Evolutionary conservation across 495 filamentous ascomycete genomes (phyloP), one percentile per base, ranked within the genome.

Genomic region (Aspergillus leporis): DNA sequence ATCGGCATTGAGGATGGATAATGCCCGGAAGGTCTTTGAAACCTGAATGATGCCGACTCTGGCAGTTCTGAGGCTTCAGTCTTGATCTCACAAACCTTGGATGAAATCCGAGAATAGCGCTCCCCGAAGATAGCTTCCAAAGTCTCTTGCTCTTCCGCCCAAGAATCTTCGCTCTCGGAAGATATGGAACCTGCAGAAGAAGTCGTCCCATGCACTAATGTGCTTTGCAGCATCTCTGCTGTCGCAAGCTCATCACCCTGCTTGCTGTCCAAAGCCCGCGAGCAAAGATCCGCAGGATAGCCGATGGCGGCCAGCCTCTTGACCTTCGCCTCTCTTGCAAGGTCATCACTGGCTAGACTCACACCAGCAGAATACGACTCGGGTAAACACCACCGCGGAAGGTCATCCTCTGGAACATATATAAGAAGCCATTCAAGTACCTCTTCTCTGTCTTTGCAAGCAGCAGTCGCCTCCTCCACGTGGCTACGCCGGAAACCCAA

Each of bases 331-430:
- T 97, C 92, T 63, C 81, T 84, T 62, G 85, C 86, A 47, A 97
- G 68, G 73, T 97, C 89, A 8, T 84, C 86, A 41, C 87, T 86
- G 1, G 85, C 92, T 58, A 98, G 86, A 47, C 85, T 90, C 50
- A 98, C 85, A 16, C 94, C 94, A 10, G 92, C 92, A 1, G 85
- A 84, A 66, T 98, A 98, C 43, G 84, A 86, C 72, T 94, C 93
- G 4, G 95, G 95, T 23, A 98, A 77, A 69, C 90, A 88, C 91
- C 93, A 96, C 18, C 80, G 70, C 0, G 94, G 94, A 2, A 97
- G 74, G 70, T 98, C 94, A 70, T 98, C 95, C 71, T 98, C 94
- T 3, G 94, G 95, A 19, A 98, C 90, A 72, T 98, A 93, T 31
- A 98, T 89, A 21, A 98, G 79, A 19, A 98, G 84, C 94, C 94